These are phyloP conservation scores for Arthrinium phaeospermum DNA, from an alignment of 2,329 filamentous ascomycete genomes.

Conservation along the genomic window DNA sequence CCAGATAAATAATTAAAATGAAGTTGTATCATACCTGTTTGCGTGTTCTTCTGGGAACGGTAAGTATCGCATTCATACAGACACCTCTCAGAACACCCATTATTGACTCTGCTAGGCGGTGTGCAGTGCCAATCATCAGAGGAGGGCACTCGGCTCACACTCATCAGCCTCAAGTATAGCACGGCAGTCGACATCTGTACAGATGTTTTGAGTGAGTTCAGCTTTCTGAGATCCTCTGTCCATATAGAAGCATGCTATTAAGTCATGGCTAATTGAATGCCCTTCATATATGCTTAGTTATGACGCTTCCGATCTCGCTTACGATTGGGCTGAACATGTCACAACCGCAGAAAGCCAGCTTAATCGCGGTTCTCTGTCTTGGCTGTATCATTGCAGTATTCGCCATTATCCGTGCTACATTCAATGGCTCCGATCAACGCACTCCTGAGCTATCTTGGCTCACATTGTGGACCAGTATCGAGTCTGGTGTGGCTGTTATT, in stretches of 20 bases:
- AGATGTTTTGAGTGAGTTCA: background rate
- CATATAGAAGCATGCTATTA: background rate
- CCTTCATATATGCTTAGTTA: background rate
- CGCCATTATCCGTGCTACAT: background rate
- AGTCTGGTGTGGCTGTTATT: slow-evolving; percentile 2
- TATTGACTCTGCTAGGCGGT: background rate
- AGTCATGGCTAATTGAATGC: background rate
- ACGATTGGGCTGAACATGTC: background rate
- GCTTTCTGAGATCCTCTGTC: background rate
- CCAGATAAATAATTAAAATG: background rate
- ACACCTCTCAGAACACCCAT: background rate
- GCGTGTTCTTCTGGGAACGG: background rate
- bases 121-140: background rate
- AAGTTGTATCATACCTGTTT: background rate
- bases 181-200: background rate
- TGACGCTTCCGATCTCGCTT: background rate
- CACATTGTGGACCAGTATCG: slow-evolving; percentile 10
- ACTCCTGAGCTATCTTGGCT: background rate
- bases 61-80: background rate
- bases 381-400: background rate
- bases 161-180: background rate
- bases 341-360: background rate
- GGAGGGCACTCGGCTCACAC: background rate
- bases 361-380: slow-evolving; percentile 10
- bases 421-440: slow-evolving; percentile 3